Base-by-base conservation (phyloP, 2,329 filamentous ascomycete genomes). In the Fusarium newnesense region DNA sequence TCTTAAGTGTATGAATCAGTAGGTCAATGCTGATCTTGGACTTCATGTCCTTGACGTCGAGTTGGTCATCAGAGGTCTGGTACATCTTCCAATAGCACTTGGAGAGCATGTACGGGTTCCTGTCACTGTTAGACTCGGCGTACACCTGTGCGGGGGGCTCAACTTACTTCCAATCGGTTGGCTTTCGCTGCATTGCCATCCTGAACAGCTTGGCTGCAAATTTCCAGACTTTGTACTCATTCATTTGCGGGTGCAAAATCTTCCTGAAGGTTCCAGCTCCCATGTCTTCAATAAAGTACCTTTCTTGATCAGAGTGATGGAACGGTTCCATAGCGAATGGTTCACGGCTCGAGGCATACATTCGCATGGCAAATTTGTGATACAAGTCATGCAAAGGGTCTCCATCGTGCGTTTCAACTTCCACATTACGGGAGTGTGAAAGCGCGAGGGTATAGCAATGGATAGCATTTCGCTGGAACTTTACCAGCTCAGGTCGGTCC, bases 401-500 rank as follows among this genome's bases (percentile, higher is more conserved):
- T 15, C 85, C 84, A 52, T 87, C 87, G 24, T 84, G 84, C 5
- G 78, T 79, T 18, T 84, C 83, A 3, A 85, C 81, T 7, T 85
- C 81, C 16, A 81, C 81, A 21, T 83, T 80, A 67, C 84, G 84
- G 0, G 87, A 90, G 69, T 90, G 86, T 0, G 89, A 90, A 19
- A 91, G 77, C 1, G 88, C 88, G 43, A 91, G 83, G 1, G 87
- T 89, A 76, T 93, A 94, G 79, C 94, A 96, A 80, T 97, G 94
- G 50, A 97, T 95, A 2, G 94, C 92, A 76, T 90, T 90, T 37
- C 94, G 90, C 80, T 97, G 94, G 69, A 93, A 89, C 58, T 90
- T 90, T 30, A 94, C 88, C 49, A 97, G 83, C 65, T 97, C 94
- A 8, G 85, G 84, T 62, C 93, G 91, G 76, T 93, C 92, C 79